Percentiles rank a stretch among this genome's conserved stretches.
phyloP scores from a whole-genome alignment of 2,329 filamentous ascomycete genomes.

The Botryosphaeria dothidea region DNA sequence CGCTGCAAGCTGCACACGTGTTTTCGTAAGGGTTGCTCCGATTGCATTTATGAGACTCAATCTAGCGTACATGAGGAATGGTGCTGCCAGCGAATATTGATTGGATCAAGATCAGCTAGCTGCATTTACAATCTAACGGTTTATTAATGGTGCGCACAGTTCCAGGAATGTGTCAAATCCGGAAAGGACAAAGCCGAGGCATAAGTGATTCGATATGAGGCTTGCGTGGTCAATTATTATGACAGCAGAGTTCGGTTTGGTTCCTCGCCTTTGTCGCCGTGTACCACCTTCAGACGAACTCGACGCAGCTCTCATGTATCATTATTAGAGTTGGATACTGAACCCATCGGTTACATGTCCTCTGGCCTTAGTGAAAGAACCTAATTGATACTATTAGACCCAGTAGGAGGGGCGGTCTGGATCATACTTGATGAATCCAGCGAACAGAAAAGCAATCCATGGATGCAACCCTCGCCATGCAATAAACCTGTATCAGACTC shows the following conservation, averaged over 20 bases:
- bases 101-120: background rate
- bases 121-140: no score
- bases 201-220: background rate
- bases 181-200: background rate
- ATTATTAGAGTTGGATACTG: background rate
- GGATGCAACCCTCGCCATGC: slow-evolving; percentile 13
- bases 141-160: no score
- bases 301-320: background rate
- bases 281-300: background rate
- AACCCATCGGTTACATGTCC: background rate
- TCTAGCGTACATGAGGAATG: background rate
- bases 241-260: no score
- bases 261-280: background rate
- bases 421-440: background rate
- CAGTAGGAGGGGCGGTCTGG: background rate
- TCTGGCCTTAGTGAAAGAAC: background rate
- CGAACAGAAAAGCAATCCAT: background rate
- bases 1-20: background rate
- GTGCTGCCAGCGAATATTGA: no score
- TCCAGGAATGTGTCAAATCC: background rate
- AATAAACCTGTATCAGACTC: slow-evolving; percentile 5
- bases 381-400: background rate
- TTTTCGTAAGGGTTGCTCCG: background rate
- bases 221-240: background rate
- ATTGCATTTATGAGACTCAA: background rate